Base-by-base conservation (phyloP, 1,139 yeast species). In the Protomyces pachydermus region DNA sequence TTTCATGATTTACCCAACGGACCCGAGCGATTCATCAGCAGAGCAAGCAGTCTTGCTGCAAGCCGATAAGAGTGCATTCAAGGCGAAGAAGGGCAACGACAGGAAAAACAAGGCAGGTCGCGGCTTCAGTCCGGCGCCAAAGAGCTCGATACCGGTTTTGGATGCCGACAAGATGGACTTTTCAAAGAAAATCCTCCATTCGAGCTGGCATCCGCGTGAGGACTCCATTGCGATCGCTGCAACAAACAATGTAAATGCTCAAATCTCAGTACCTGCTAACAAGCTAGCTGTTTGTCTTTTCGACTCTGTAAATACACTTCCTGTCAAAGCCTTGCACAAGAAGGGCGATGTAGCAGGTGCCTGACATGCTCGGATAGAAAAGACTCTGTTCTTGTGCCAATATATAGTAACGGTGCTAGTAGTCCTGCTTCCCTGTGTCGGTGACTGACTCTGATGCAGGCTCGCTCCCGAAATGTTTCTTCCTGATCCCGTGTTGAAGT, bases 171-270 rank as follows among this genome's bases (percentile, higher is more conserved):
- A 86, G 69, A 88, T 91, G 72, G 98, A 95, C 76, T 93, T 91
- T 79, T 91, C 91, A 76, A 91, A 91, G 82, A 88, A 91, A 77
- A 91, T 95, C 69, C 82, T 93, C 76, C 98, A 93, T 78, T 81
- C 91, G 76, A 91, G 98, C 74, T 95, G 99, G 98, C 98, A 95
- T 79, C 98, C 98, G 69, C 82, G 81, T 72, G 98, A 95, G 78
- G 90, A 93, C 78, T 87, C 95, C 60, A 96, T 95, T 70, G 98
- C 98, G 54, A 89, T 95, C 73, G 98, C 98, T 60, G 98, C 98
- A 38, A 95, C 99, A 34, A 95, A 95, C 79, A 95, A 95, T 78
- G 82, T 89, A 73, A 87, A 87, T 86, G 74, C 34, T 46, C 14
- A 14, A 52, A 28, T 58, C 60, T 42, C 62, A 46, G 5, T 14